Evolutionary conservation across 129 eudicot species (phyloP).

Genomic region (Dittrichia graveolens): DNA sequence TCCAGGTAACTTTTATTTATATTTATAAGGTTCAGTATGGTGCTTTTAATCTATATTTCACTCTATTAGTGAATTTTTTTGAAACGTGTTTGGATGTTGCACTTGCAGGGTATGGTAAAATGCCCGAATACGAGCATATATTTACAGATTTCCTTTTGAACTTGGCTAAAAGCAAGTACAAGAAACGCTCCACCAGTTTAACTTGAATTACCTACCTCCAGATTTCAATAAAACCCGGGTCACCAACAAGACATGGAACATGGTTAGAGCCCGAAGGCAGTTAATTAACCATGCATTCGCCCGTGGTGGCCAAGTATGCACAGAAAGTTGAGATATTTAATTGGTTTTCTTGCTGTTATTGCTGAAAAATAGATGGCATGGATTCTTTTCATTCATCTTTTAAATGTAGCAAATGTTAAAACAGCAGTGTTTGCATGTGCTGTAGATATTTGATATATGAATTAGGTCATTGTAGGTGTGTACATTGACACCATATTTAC

Average conservation of each 20-base stretch:
- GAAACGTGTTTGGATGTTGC: neutral
- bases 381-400: slow-evolving; percentile 10
- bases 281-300: neutral
- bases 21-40: neutral
- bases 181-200: slow-evolving; percentile 36
- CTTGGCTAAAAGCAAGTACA: slow-evolving; percentile 63
- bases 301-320: slow-evolving; percentile 26
- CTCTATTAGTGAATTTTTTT: neutral
- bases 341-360: slow-evolving; percentile 20
- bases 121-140: slow-evolving; percentile 98
- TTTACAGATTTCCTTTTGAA: slow-evolving; percentile 88
- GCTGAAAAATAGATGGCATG: slow-evolving; percentile 19
- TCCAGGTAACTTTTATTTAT: slow-evolving; percentile 59
- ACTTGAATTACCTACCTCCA: slow-evolving; percentile 5
- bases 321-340: slow-evolving; percentile 6
- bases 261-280: slow-evolving; percentile 12
- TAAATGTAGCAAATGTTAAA: slow-evolving; percentile 12
- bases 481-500: slow-evolving; percentile 7
- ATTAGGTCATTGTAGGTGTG: slow-evolving; percentile 21
- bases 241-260: slow-evolving; percentile 21
- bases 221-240: slow-evolving; percentile 19
- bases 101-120: slow-evolving; percentile 88
- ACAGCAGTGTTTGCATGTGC: slow-evolving; percentile 27
- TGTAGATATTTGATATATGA: slow-evolving; percentile 33
- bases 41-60: neutral